Evolutionary conservation across 768 basidiomycete species (phyloP), one percentile per base, ranked within the genome.

Genomic region (Mrakia gelida): DNA sequence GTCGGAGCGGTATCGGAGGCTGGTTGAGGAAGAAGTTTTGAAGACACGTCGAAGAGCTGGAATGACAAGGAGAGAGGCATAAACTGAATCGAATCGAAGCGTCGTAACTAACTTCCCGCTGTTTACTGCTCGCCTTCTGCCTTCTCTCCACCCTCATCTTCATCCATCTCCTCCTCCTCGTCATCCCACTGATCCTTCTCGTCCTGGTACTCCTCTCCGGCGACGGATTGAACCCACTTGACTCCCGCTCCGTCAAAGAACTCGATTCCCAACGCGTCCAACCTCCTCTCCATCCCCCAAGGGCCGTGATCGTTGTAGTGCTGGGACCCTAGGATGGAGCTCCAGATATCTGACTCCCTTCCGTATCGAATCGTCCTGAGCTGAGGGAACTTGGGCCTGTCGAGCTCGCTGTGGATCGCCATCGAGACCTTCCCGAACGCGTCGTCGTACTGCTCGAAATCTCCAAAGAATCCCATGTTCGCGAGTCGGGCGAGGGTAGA

Each of bases 161-260:
- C 68, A 92, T 95, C 15, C 96, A 98, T 86, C 85, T 98, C 32
- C 89, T 98, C 80, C 93, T 95, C 41, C 92, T 98, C 85, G 95
- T 93, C 3, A 84, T 96, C 80, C 94, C 94, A 9, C 45, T 45
- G 9, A 16, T 45, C 5, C 45, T 52, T 16, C 49, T 52, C 49
- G 11, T 52, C 49, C 49, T 15, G 15, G 21, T 52, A 52, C 18
- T 52, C 1, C 49, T 52, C 49, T 21, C 49, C 49, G 0, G 49
- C 49, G 18, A 52, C 49, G 2, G 49, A 52, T 13, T 21, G 49
- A 52, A 13, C 26, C 59, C 59, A 59, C 59, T 28, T 59, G 8
- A 28, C 28, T 28, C 59, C 59, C 59, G 3, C 28, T 28, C 59
- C 59, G 28, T 59, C 59, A 9, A 28, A 0, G n/a, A 59, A 59